A percentile compares a stretch with the other conserved stretches of the same genome.
phyloP scores from a whole-genome alignment of 805 yeast species.

The Clavispora carvajalis region DNA sequence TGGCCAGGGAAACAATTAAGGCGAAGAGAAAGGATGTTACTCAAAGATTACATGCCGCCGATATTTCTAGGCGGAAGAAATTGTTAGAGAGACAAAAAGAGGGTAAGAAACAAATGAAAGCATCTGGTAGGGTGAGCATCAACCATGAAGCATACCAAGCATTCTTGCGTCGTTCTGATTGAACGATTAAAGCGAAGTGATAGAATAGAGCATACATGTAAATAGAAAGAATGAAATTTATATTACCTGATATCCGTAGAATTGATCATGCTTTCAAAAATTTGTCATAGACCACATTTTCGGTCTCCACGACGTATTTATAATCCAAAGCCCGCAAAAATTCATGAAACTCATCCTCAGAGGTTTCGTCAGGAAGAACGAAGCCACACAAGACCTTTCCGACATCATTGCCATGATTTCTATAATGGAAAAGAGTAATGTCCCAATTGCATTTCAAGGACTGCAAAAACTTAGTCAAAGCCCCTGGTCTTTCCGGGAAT shows the following conservation, averaged over 20 bases:
- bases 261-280: conserved; percentile 41
- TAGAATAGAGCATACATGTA: background rate
- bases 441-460: conserved; percentile 80
- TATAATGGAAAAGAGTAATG: conserved; percentile 88
- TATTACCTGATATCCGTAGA: background rate
- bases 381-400: conserved; percentile 91
- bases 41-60: conserved; percentile 90
- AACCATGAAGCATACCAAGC: conserved; percentile 87
- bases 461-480: conserved; percentile 73
- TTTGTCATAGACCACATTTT: conserved; percentile 78
- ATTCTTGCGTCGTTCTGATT: conserved; percentile 47
- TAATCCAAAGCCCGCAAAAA: conserved; percentile 74
- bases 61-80: conserved; percentile 84
- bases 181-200: background rate
- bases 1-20: conserved; percentile 90
- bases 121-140: conserved; percentile 71
- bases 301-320: conserved; percentile 73
- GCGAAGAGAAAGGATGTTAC: conserved; percentile 94
- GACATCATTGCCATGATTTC: conserved; percentile 94
- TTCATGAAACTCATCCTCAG: conserved; percentile 55
- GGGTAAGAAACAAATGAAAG: conserved; percentile 82
- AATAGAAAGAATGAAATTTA: background rate
- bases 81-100: conserved; percentile 84
- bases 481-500: conserved; percentile 98
- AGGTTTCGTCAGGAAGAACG: conserved; percentile 66